These are phyloP conservation scores for Polyplosphaeria fusca DNA, from an alignment of 495 filamentous ascomycete genomes.

Conservation along the genomic window DNA sequence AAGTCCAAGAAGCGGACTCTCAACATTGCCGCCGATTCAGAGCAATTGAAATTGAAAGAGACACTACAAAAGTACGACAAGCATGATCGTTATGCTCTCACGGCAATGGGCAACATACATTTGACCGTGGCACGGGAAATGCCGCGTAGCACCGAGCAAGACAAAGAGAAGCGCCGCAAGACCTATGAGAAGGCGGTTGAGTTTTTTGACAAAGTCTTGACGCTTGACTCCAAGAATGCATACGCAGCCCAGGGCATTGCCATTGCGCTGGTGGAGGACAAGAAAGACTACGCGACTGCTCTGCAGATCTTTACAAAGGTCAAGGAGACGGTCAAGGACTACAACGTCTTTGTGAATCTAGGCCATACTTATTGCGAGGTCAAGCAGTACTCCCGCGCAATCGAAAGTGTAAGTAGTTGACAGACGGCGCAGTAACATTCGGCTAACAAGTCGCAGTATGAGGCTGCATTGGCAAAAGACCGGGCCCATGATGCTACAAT, in stretches of 20 bases:
- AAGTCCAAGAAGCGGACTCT: constrained; percentile 67
- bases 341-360: constrained; percentile 83
- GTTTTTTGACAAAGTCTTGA: constrained; percentile 96
- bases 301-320: constrained; percentile 85
- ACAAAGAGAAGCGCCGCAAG: constrained; percentile 83
- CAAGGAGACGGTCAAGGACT: constrained; percentile 80
- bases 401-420: constrained; percentile 63
- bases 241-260: constrained; percentile 94
- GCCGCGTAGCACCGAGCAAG: constrained; percentile 80
- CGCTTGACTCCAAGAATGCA: constrained; percentile 87
- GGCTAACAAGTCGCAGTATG: constrained; percentile 59
- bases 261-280: constrained; percentile 90
- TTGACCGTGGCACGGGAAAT: constrained; percentile 86
- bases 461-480: constrained; percentile 80
- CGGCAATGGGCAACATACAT: constrained; percentile 94
- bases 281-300: constrained; percentile 75
- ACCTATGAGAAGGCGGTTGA: constrained; percentile 89
- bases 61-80: constrained; percentile 76
- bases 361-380: constrained; percentile 89
- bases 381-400: constrained; percentile 80
- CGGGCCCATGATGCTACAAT: constrained; percentile 75
- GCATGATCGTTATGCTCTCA: constrained; percentile 90
- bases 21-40: constrained; percentile 83
- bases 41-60: constrained; percentile 93
- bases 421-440: background rate